Conservation (phyloP, 2,329 filamentous ascomycete species). For the Exophiala spinifera region DNA sequence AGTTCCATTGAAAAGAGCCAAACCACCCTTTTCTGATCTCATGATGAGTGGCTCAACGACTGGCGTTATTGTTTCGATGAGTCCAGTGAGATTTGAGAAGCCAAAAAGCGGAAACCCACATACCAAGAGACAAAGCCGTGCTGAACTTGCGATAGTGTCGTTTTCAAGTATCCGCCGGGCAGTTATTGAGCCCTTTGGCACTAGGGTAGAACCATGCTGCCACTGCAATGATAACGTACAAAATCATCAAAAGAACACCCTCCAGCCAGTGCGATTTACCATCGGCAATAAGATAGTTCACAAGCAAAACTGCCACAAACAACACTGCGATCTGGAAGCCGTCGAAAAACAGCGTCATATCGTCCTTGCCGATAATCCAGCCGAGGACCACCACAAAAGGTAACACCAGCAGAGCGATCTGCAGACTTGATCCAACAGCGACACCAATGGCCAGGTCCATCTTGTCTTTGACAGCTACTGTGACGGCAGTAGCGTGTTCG, state of each 20-base stretch:
- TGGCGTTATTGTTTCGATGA: too few species aligned
- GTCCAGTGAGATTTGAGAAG: too few species aligned
- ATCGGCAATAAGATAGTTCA: slow-evolving; percentile 63
- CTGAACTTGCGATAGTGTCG: too few species aligned
- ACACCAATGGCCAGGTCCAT: slow-evolving; percentile 67
- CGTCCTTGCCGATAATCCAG: slow-evolving; percentile 57
- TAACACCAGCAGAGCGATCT: slow-evolving; percentile 62
- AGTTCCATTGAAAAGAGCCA: too few species aligned
- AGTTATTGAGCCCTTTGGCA: slow-evolving; percentile 23
- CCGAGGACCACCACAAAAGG: slow-evolving; percentile 60
- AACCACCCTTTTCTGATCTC: too few species aligned
- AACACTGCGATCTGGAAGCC: slow-evolving; percentile 75
- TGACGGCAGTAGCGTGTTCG: slow-evolving; percentile 63
- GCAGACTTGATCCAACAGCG: slow-evolving; percentile 63
- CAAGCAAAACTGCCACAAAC: slow-evolving; percentile 54
- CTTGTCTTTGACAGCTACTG: slow-evolving; percentile 62
- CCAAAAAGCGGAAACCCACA: too few species aligned
- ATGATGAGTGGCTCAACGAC: too few species aligned
- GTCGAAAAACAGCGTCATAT: slow-evolving; percentile 78
- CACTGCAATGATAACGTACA: slow-evolving; percentile 62
- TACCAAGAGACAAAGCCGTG: too few species aligned
- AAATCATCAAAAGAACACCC: slow-evolving; percentile 57
- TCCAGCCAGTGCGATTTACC: slow-evolving; percentile 61
- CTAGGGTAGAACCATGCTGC: slow-evolving; percentile 34
- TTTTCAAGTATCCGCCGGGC: slow-evolving; percentile 3